phyloP scores from a whole-genome alignment of 805 yeast species.

The Tetrapisispora fleetii region DNA sequence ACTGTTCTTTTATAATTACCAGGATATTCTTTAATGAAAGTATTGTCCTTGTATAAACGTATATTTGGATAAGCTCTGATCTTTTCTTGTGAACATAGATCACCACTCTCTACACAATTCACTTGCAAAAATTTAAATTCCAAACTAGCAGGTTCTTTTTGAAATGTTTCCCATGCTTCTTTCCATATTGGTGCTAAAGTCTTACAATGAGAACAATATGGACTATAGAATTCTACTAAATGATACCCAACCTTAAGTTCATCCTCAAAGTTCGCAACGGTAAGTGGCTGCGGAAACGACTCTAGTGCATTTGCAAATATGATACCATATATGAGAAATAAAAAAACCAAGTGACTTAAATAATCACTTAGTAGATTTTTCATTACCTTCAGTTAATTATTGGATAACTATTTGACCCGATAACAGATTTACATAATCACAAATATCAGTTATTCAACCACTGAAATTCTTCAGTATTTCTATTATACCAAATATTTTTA shows the following conservation, averaged over 20 bases:
- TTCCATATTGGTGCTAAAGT: constrained; percentile 78
- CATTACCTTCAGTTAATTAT: background rate
- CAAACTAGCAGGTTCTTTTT: constrained; percentile 35
- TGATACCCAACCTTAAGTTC: constrained; percentile 46
- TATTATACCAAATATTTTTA: too few species aligned
- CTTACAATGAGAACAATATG: constrained; percentile 78
- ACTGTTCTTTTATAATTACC: constrained; percentile 35
- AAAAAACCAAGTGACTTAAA: too few species aligned
- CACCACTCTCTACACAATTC: constrained; percentile 80
- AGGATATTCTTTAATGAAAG: constrained; percentile 40
- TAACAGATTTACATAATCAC: too few species aligned
- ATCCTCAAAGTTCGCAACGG: constrained; percentile 38
- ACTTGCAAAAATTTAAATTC: constrained; percentile 59
- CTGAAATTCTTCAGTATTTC: too few species aligned
- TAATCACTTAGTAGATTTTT: background rate
- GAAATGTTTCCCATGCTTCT: constrained; percentile 43
- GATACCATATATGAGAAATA: background rate
- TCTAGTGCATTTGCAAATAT: too few species aligned
- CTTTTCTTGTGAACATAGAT: constrained; percentile 62
- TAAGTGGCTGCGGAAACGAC: constrained; percentile 1
- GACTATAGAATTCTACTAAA: constrained; percentile 83
- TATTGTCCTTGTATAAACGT: constrained; percentile 55
- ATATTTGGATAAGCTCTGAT: constrained; percentile 62
- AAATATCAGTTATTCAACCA: too few species aligned
- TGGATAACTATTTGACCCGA: background rate